A percentile compares a stretch with the other conserved stretches of the same genome.
Conservation (phyloP, 2,329 filamentous ascomycete genomes). For the Dactylellina leptospora region DNA sequence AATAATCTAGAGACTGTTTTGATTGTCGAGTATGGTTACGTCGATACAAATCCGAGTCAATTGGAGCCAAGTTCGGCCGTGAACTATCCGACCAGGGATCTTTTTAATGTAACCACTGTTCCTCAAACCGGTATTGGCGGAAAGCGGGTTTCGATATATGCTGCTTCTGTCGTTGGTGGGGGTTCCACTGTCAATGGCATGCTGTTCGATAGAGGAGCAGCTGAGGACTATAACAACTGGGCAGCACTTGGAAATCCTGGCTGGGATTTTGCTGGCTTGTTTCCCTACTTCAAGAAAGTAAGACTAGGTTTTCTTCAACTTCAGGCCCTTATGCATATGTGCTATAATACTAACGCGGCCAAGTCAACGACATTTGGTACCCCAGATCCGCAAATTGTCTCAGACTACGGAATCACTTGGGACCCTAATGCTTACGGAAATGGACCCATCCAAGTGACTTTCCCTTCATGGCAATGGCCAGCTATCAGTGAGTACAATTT, state of each 20-base stretch:
- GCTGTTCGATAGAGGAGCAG: slow-evolving; percentile 64
- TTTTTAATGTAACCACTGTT: slow-evolving; percentile 60
- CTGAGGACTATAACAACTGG: slow-evolving; percentile 63
- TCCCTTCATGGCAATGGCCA: slow-evolving; percentile 57
- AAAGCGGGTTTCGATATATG: slow-evolving; percentile 57
- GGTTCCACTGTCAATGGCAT: slow-evolving; percentile 63
- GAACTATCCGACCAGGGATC: slow-evolving; percentile 56
- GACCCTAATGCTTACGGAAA: slow-evolving; percentile 59
- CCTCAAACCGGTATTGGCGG: slow-evolving; percentile 61
- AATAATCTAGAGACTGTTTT: slow-evolving; percentile 56
- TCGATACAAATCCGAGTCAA: slow-evolving; percentile 24
- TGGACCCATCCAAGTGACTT: slow-evolving; percentile 59
- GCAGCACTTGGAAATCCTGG: slow-evolving; percentile 62
- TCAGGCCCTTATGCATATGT: too few species aligned
- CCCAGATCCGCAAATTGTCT: slow-evolving; percentile 56
- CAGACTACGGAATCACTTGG: slow-evolving; percentile 59
- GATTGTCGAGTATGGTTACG: slow-evolving; percentile 57
- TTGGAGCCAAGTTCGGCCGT: slow-evolving; percentile 57
- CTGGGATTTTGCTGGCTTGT: slow-evolving; percentile 62
- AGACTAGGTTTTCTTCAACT: too few species aligned
- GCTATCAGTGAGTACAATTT: slow-evolving; percentile 48
- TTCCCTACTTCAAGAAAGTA: slow-evolving; percentile 59
- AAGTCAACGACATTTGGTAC: slow-evolving; percentile 59
- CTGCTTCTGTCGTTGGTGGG: slow-evolving; percentile 61
- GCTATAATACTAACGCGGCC: neutral